Conservation (phyloP, 768 basidiomycete genomes). For the Phylloporus rhodoxanthus region DNA sequence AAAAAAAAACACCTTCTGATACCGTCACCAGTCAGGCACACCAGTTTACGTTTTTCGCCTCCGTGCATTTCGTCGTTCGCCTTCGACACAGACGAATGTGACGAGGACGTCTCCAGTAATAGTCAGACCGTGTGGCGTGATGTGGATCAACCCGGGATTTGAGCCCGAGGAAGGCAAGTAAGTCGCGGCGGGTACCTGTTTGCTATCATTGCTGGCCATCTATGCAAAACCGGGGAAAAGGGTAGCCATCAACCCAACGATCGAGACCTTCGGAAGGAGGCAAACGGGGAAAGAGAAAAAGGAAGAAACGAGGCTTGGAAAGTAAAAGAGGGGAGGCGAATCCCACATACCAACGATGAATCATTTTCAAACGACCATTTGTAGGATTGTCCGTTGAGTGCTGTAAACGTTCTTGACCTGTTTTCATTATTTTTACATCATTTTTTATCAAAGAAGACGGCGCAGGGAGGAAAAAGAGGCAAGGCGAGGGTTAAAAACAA, state of each 20-base stretch:
- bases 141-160: slow-evolving; percentile 29
- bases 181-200: slow-evolving; percentile 29
- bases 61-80: slow-evolving; percentile 27
- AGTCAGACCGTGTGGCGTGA: slow-evolving; percentile 30
- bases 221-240: background rate
- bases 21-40: background rate
- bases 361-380: slow-evolving; percentile 33
- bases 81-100: slow-evolving; percentile 30
- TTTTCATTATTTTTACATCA: background rate
- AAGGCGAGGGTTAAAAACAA: slow-evolving; percentile 2
- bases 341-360: slow-evolving; percentile 23
- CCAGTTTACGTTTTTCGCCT: slow-evolving; percentile 13
- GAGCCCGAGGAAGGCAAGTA: slow-evolving; percentile 20
- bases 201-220: slow-evolving; percentile 32
- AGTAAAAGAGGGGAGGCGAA: background rate
- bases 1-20: background rate
- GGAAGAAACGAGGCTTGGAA: background rate
- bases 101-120: slow-evolving; percentile 30
- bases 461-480: background rate
- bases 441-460: background rate
- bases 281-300: background rate
- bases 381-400: slow-evolving; percentile 31
- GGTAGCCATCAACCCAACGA: background rate
- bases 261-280: background rate
- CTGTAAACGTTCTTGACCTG: slow-evolving; percentile 31